Percentiles rank a stretch among this genome's conserved stretches.
phyloP scores from a whole-genome alignment of 805 yeast species.

The Hanseniaspora clermontiae region DNA sequence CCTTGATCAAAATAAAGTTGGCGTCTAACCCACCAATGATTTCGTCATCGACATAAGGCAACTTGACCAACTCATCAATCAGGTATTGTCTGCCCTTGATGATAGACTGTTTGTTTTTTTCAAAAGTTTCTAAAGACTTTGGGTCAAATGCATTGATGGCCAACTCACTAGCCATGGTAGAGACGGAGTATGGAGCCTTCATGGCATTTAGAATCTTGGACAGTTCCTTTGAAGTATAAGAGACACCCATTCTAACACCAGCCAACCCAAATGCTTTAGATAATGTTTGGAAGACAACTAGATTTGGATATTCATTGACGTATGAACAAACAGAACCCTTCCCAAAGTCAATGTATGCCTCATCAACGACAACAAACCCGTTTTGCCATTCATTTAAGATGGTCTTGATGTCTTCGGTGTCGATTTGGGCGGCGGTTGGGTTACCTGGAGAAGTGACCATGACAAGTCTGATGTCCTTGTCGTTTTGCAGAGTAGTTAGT shows the following conservation, averaged over 20 bases:
- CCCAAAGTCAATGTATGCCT: constrained; percentile 83
- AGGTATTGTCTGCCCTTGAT: constrained; percentile 44
- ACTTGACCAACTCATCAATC: constrained; percentile 38
- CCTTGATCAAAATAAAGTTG: constrained; percentile 66
- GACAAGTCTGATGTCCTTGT: constrained; percentile 54
- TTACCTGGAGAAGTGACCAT: constrained; percentile 94
- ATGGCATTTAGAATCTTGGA: constrained; percentile 66
- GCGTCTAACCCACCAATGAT: constrained; percentile 77
- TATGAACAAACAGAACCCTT: constrained; percentile 64
- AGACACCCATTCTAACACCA: constrained; percentile 79
- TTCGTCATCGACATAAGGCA: constrained; percentile 51
- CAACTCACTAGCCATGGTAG: constrained; percentile 61
- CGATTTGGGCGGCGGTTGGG: constrained; percentile 69
- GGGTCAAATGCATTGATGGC: constrained; percentile 60
- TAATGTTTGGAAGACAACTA: constrained; percentile 80
- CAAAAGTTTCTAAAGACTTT: constrained; percentile 49
- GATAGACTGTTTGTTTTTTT: constrained; percentile 37
- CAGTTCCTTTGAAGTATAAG: constrained; percentile 50
- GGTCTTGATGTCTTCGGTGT: constrained; percentile 36
- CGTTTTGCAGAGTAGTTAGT: constrained; percentile 38
- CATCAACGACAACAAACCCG: constrained; percentile 79
- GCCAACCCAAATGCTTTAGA: constrained; percentile 95
- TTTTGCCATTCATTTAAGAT: constrained; percentile 45
- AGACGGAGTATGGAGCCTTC: constrained; percentile 93
- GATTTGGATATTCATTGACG: constrained; percentile 68